Evolutionary conservation across 345 rosid species (phyloP), one percentile per base, ranked within the genome.

Genomic region (Citrus cavaleriei): DNA sequence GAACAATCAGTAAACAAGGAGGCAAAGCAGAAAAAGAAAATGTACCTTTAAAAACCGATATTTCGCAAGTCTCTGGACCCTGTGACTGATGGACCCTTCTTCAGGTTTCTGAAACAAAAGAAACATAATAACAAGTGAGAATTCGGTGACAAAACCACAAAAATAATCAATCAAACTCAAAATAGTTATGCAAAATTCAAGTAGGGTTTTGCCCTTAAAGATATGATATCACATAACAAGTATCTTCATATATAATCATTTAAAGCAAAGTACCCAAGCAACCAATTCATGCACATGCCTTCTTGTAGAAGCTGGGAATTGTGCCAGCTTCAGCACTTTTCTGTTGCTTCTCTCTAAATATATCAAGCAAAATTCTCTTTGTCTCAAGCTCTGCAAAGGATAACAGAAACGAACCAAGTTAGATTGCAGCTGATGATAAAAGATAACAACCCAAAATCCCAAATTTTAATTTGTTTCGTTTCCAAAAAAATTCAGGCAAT

Each of bases 291-390:
- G 27, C 28, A 78, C 96, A 81, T 88, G 84, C 99, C 99, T 96
- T 94, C 90, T 94, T 96, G 76, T 94, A 96, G 86, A 96, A 96
- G 75, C 94, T 90, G 4, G 99, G 99, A 54, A 96, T 93, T 14
- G 93, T 37, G 61, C 98, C 98, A 24, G 93, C 94, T 84, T 93
- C 98, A 69, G 92, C 93, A 75, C 93, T 92, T 79, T 91, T 94
- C 81, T 91, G 98, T 68, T 96, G 98, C 90, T 94, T 96, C 46
- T 93, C 99, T 83, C 95, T 96, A 73, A 96, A 96, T 76, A 96
- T 94, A 74, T 94, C 99, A n/a, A 96, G 98, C 91, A 94, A 88
- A 67, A 96, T 94, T 81, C 95, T 91, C 92, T 96, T 96, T 10
- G 98, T 96, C 85, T 96, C 98, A 28, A 96, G 97, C 92, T 96